Percentiles rank a stretch among this genome's conserved stretches.
Conservation (phyloP, 495 filamentous ascomycete species). For the Massariosphaeria phaeospora region DNA sequence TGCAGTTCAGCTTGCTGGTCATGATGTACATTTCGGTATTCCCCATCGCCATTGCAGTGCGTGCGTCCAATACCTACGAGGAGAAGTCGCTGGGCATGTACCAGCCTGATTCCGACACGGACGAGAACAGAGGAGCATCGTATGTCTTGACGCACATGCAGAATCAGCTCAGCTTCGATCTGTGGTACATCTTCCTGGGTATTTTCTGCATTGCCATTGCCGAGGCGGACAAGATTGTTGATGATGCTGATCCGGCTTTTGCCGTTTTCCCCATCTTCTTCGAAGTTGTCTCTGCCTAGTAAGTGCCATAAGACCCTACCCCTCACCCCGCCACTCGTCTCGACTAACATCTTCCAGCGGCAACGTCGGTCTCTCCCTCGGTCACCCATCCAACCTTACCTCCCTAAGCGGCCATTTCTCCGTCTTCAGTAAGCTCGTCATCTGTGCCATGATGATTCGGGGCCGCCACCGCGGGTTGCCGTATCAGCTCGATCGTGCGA, state of each 20-base stretch:
- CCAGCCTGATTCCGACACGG: neutral
- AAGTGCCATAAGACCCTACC: neutral
- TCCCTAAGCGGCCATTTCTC: neutral
- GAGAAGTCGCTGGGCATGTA: constrained; percentile 13
- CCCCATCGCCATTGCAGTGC: constrained; percentile 8
- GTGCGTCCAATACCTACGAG: constrained; percentile 10
- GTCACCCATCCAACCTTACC: neutral
- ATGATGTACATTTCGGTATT: constrained; percentile 18
- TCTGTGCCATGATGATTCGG: neutral
- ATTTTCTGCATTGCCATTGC: constrained; percentile 6
- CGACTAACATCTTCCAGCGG: too few species aligned
- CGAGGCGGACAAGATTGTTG: neutral
- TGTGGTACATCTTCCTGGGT: constrained; percentile 13
- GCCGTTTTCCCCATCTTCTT: constrained; percentile 14
- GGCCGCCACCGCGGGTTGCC: neutral
- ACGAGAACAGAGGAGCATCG: neutral
- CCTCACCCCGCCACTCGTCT: too few species aligned
- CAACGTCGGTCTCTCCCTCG: constrained; percentile 3
- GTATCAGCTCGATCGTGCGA: neutral
- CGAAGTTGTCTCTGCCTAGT: constrained; percentile 14
- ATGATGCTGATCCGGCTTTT: neutral
- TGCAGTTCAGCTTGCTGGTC: constrained; percentile 8
- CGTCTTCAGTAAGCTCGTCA: neutral
- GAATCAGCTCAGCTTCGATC: constrained; percentile 13
- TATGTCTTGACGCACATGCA: constrained; percentile 2